Evolutionary conservation across 2,329 filamentous ascomycete species (phyloP).

Genomic region (Nemania sp.): DNA sequence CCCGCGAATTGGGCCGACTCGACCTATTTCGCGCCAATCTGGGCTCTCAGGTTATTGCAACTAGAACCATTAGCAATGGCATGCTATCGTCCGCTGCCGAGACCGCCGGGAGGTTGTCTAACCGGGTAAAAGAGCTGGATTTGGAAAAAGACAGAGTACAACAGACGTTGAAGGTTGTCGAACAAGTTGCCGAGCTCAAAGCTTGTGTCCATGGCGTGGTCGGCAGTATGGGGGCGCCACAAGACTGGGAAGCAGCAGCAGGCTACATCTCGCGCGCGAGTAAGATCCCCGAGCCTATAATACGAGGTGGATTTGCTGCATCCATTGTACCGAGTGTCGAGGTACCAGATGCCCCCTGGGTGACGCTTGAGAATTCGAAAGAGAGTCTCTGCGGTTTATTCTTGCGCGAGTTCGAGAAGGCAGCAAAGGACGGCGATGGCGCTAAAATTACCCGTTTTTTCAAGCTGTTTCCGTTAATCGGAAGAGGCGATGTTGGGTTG

Average conservation of each 20-base stretch:
- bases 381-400: conserved; percentile 93
- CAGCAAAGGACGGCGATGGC: conserved; percentile 86
- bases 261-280: conserved; percentile 87
- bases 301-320: conserved; percentile 87
- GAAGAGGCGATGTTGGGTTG: conserved; percentile 85
- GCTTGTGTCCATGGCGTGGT: conserved; percentile 94
- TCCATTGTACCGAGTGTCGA: conserved; percentile 95
- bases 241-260: conserved; percentile 98
- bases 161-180: conserved; percentile 89
- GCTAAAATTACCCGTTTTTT: conserved; percentile 95
- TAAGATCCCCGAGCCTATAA: conserved; percentile 82
- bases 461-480: conserved; percentile 96
- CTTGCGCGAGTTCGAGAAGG: conserved; percentile 93
- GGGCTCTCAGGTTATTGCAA: conserved; percentile 85
- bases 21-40: conserved; percentile 91
- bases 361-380: conserved; percentile 87
- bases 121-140: conserved; percentile 87
- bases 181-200: conserved; percentile 96
- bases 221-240: conserved; percentile 95
- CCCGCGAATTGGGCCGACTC: conserved; percentile 85
- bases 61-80: conserved; percentile 85
- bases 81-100: conserved; percentile 90
- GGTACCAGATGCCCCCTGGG: conserved; percentile 88
- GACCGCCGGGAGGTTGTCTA: conserved; percentile 87
- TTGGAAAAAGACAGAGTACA: conserved; percentile 92